Conservation (phyloP, 768 basidiomycete genomes). For the Suillus ampliporus region DNA sequence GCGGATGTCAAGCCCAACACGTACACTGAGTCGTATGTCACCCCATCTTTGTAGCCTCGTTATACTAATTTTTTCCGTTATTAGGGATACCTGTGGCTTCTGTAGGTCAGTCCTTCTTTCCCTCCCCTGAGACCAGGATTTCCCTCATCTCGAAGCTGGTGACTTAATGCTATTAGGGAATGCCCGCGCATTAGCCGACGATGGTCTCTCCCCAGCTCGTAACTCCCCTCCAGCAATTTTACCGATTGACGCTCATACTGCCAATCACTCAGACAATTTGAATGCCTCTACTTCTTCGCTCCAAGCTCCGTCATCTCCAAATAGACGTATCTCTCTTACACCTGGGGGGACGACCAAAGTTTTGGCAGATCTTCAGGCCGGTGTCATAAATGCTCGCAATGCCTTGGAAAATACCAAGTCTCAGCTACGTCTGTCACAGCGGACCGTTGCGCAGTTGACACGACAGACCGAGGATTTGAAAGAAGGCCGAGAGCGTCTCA, state of each 20-base stretch:
- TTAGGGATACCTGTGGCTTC: constrained; percentile 78
- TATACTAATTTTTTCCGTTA: constrained; percentile 25
- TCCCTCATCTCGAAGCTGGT: constrained; percentile 26
- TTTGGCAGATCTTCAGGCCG: constrained; percentile 84
- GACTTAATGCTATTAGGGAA: constrained; percentile 58
- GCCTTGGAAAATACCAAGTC: constrained; percentile 87
- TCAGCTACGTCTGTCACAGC: constrained; percentile 80
- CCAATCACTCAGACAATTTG: constrained; percentile 30
- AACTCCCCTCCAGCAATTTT: constrained; percentile 35
- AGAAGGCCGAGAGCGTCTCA: constrained; percentile 80
- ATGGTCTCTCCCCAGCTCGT: constrained; percentile 52
- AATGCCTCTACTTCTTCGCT: constrained; percentile 44
- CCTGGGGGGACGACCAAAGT: constrained; percentile 88
- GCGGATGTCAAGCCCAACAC: constrained; percentile 72
- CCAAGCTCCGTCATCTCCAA: constrained; percentile 53
- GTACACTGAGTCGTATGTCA: constrained; percentile 79
- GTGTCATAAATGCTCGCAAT: constrained; percentile 76
- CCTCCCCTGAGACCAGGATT: constrained; percentile 15
- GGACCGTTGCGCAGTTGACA: constrained; percentile 83
- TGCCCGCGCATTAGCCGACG: constrained; percentile 83
- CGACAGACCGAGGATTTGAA: constrained; percentile 89
- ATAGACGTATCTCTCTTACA: constrained; percentile 63
- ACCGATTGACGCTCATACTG: constrained; percentile 43
- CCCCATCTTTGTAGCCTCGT: constrained; percentile 14
- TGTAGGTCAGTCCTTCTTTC: constrained; percentile 61